Evolutionary conservation across 1,284 basidiomycete genomes (phyloP).

Genomic region (Hypsizygus ulmarius): DNA sequence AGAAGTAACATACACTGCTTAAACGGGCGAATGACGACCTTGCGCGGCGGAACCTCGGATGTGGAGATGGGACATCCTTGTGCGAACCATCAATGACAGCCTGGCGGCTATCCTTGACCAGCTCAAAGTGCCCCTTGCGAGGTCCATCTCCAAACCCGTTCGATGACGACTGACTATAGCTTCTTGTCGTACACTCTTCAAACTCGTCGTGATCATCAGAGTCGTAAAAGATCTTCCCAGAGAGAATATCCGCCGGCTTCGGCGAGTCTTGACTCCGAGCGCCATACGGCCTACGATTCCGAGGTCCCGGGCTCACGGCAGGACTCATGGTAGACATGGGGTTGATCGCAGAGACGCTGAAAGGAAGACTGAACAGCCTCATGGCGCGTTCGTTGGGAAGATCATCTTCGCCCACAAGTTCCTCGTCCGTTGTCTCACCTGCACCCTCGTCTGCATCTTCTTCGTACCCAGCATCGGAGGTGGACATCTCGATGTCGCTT

Average conservation of each 20-base stretch:
- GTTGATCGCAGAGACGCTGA: slow-evolving; percentile 63
- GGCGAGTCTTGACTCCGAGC: slow-evolving; percentile 39
- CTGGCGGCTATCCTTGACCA: slow-evolving; percentile 35
- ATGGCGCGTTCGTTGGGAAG: slow-evolving; percentile 73
- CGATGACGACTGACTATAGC: slow-evolving; percentile 27
- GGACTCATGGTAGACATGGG: slow-evolving; percentile 71
- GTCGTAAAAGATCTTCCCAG: slow-evolving; percentile 52
- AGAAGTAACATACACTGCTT: slow-evolving; percentile 35
- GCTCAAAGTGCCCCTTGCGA: slow-evolving; percentile 55
- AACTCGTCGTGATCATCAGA: slow-evolving; percentile 44
- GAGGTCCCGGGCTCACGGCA: slow-evolving; percentile 41
- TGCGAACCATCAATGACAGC: slow-evolving; percentile 60
- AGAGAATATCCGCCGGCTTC: slow-evolving; percentile 62
- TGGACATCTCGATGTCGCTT: slow-evolving; percentile 44
- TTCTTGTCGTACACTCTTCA: slow-evolving; percentile 31
- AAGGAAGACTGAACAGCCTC: slow-evolving; percentile 64
- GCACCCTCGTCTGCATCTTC: slow-evolving; percentile 48
- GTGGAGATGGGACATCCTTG: slow-evolving; percentile 62
- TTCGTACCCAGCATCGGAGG: slow-evolving; percentile 38
- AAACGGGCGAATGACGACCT: slow-evolving; percentile 27
- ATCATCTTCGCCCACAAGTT: slow-evolving; percentile 68
- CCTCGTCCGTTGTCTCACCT: slow-evolving; percentile 74
- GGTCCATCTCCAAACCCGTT: slow-evolving; percentile 33
- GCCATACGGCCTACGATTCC: slow-evolving; percentile 31
- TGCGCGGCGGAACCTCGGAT: slow-evolving; percentile 47